phyloP scores from a whole-genome alignment of 2,329 filamentous ascomycete species.

The Aotearoamyces nothofagi region DNA sequence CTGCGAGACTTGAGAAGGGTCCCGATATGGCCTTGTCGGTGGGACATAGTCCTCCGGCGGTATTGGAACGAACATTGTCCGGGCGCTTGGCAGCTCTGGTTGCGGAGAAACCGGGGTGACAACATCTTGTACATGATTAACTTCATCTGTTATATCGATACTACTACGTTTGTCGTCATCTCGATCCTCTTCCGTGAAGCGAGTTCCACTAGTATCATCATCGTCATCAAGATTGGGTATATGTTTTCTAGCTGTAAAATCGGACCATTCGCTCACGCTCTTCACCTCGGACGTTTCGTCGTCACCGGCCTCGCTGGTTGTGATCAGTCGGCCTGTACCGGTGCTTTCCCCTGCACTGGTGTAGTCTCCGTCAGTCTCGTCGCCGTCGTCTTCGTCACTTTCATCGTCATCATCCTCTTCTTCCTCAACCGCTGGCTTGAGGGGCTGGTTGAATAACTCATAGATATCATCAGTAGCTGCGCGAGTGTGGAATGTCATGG shows the following conservation, averaged over 20 bases:
- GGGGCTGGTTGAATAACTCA: slow-evolving; percentile 84
- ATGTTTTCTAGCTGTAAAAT: slow-evolving; percentile 64
- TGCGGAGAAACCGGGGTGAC: slow-evolving; percentile 28
- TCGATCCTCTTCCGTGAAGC: slow-evolving; percentile 24
- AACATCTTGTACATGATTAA: slow-evolving; percentile 22
- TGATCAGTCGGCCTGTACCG: slow-evolving; percentile 56
- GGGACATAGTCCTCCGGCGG: slow-evolving; percentile 79
- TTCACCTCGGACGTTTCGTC: slow-evolving; percentile 39
- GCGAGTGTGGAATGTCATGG: slow-evolving; percentile 92
- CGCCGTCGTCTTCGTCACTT: slow-evolving; percentile 45
- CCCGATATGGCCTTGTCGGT: slow-evolving; percentile 64
- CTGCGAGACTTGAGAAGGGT: slow-evolving; percentile 66
- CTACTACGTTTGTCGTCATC: slow-evolving; percentile 11
- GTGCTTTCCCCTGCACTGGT: slow-evolving; percentile 79
- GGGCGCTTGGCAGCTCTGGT: slow-evolving; percentile 21
- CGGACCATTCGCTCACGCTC: slow-evolving; percentile 73
- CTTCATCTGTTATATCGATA: slow-evolving; percentile 16
- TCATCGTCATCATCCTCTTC: slow-evolving; percentile 30
- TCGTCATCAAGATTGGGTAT: slow-evolving; percentile 33
- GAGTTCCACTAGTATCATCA: slow-evolving; percentile 24
- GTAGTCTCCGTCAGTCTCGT: slow-evolving; percentile 55
- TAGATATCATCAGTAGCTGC: slow-evolving; percentile 97
- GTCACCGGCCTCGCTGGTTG: slow-evolving; percentile 25
- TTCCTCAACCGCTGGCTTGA: slow-evolving; percentile 25
- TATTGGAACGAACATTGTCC: slow-evolving; percentile 59